Evolutionary conservation across 306 rosid species (phyloP).

Genomic region (Vicia villosa): DNA sequence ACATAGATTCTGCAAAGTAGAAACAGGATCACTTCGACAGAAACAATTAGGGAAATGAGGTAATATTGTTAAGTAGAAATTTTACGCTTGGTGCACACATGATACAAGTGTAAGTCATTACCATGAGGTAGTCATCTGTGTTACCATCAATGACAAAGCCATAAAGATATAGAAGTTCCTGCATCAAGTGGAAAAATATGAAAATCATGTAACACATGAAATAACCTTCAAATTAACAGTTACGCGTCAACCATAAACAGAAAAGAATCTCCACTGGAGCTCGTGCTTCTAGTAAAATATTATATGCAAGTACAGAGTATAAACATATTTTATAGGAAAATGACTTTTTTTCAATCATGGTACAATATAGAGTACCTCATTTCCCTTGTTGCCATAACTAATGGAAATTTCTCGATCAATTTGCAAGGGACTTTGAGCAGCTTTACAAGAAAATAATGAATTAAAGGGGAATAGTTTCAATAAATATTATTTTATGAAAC

Average conservation of each 20-base stretch:
- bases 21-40: conserved; percentile 12
- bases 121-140: conserved; percentile 97
- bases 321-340: neutral
- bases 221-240: conserved; percentile 19
- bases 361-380: conserved; percentile 64
- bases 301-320: no score
- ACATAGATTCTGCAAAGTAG: no score
- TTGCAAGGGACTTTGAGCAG: conserved; percentile 57
- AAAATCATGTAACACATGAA: conserved; percentile 26
- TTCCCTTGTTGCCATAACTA: conserved; percentile 92
- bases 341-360: neutral
- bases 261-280: no score
- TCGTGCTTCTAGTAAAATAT: no score
- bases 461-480: conserved; percentile 26
- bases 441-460: conserved; percentile 52
- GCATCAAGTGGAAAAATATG: conserved; percentile 45
- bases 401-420: conserved; percentile 69
- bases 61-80: conserved; percentile 25
- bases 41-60: conserved; percentile 2
- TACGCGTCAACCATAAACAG: no score
- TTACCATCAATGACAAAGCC: conserved; percentile 80
- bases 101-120: conserved; percentile 46
- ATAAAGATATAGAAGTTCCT: conserved; percentile 93
- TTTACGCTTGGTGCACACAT: conserved; percentile 10
- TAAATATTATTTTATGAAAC: conserved; percentile 30